Percentiles rank a stretch among this genome's conserved stretches.
Conservation (phyloP, 805 yeast species). For the Schizosaccharomyces octosporus region DNA sequence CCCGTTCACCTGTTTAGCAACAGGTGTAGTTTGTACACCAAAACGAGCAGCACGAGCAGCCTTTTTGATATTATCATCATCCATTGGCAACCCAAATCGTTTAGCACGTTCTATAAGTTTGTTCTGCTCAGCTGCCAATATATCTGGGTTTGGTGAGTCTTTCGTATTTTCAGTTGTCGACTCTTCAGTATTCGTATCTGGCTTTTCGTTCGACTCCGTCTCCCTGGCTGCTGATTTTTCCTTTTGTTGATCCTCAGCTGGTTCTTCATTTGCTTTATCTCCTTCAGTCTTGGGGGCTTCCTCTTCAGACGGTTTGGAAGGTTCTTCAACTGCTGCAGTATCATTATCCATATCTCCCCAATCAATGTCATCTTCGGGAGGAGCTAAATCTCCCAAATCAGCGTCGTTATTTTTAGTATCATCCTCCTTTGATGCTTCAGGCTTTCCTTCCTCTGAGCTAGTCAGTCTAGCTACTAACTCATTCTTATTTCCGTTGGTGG, state of each 20-base stretch:
- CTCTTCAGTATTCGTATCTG: neutral
- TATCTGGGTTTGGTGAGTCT: neutral
- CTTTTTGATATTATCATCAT: neutral
- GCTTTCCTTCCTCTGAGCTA: conserved; percentile 7
- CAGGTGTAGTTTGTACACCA: neutral
- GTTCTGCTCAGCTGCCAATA: neutral
- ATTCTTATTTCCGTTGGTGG: neutral
- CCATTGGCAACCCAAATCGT: conserved; percentile 3
- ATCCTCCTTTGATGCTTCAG: neutral
- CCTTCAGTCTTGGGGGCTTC: neutral
- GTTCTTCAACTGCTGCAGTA: neutral
- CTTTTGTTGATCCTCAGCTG: neutral
- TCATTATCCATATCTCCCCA: conserved; percentile 2
- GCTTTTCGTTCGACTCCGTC: neutral
- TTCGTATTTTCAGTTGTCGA: neutral
- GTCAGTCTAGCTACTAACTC: neutral
- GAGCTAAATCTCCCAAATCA: conserved; percentile 2
- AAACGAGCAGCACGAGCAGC: neutral
- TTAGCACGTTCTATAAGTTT: neutral
- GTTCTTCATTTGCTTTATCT: neutral
- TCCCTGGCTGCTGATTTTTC: neutral
- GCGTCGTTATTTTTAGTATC: neutral
- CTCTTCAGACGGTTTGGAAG: neutral
- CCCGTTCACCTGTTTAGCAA: neutral
- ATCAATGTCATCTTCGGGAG: conserved; percentile 3